Percentiles rank a stretch among this genome's conserved stretches.
Evolutionary conservation across 441 rosid genomes (phyloP).

Genomic region (Raphanus hybrid): DNA sequence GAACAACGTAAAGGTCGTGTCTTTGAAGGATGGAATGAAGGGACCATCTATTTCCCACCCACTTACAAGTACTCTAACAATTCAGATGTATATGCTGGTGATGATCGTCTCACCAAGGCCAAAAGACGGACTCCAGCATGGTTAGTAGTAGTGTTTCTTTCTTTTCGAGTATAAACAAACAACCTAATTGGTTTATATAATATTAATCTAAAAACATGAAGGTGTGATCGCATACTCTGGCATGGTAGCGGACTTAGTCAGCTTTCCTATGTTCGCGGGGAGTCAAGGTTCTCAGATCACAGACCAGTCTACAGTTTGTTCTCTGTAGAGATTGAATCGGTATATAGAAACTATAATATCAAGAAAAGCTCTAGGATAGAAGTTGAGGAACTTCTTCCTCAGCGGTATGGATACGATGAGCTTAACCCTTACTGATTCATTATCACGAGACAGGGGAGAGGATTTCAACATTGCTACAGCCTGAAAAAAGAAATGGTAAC

Average conservation of each 20-base stretch:
- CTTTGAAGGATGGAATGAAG: constrained; percentile 96
- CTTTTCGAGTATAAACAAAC: neutral
- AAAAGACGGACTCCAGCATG: constrained; percentile 98
- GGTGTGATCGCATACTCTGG: constrained; percentile 99
- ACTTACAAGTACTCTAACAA: constrained; percentile 97
- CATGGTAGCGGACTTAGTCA: constrained; percentile 83
- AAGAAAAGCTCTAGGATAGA: constrained; percentile 85
- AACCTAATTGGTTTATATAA: neutral
- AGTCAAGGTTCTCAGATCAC: constrained; percentile 97
- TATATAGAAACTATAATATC: constrained; percentile 55
- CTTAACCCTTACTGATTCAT: constrained; percentile 56
- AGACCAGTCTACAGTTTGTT: constrained; percentile 94
- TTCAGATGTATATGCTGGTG: constrained; percentile 92
- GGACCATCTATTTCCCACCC: constrained; percentile 92
- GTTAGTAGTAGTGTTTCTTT: constrained; percentile 39
- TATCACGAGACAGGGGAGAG: neutral
- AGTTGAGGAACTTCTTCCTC: constrained; percentile 88
- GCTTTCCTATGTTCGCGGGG: constrained; percentile 93
- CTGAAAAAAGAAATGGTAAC: neutral
- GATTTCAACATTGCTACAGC: neutral
- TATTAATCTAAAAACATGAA: constrained; percentile 34
- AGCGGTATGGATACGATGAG: constrained; percentile 58
- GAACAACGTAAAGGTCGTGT: constrained; percentile 81
- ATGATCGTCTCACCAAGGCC: constrained; percentile 81
- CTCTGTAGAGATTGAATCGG: constrained; percentile 83